Base-by-base conservation (phyloP, 176 grass and related monocot species). In the Oropetium thomaeum region DNA sequence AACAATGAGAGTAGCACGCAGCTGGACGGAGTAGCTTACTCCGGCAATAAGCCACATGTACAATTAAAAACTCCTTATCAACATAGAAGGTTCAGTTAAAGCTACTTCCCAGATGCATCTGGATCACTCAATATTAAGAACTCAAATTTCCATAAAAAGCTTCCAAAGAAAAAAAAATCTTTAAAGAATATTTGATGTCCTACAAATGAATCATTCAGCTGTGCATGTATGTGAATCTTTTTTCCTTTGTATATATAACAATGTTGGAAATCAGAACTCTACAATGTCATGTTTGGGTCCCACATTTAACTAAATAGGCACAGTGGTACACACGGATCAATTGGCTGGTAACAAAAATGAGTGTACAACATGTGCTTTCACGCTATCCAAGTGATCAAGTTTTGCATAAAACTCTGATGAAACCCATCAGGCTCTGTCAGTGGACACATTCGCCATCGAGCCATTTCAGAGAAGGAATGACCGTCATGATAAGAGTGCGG, bases 391-490 rank as follows among this genome's bases (percentile, higher is more conserved):
- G 47, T 35, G 22, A 17, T 28, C 11, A 65, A 82, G 47, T 35
- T 29, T 22, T 28, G 55, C 40, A 37, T 10, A 27, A 27, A 14
- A 34, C 45, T 65, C 30, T 14, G 19, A 76, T 29, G 20, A 66
- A 65, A 81, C 37, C 7, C 12, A 80, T 75, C 59, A 76, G n/a
- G 4, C 16, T 75, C 51, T 72, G 25, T 73, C 52, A 79, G 76
- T 48, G 59, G 45, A 80, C 59, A 40, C 13, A 43, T 43, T 71
- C 58, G 8, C 82, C 84, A 64, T 90, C 82, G 3, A 98, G 39
- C 96, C 89, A 98, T 67, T 81, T 89, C 15, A 98, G 57, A 58
- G 77, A 74, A 84, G 91, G 87, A 70, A 79, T 67, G 23, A 88
- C 57, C 11, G 79, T 79, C 64, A 51, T 30, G 17, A 87, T 79